These are phyloP conservation scores for Pachyrhizus erosus DNA, from an alignment of 306 rosid species.

Conservation along the genomic window DNA sequence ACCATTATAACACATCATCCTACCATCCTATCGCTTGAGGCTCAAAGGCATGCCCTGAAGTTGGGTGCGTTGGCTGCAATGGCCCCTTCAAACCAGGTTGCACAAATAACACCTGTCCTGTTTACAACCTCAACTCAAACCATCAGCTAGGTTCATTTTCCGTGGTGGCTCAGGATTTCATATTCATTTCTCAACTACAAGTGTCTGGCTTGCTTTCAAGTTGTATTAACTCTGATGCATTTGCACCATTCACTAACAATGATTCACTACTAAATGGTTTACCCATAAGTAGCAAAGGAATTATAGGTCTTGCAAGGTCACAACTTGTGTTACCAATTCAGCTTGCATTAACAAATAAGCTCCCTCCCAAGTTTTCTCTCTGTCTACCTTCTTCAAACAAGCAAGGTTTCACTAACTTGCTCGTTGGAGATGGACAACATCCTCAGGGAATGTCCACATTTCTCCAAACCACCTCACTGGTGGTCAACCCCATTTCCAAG, in stretches of 20 bases:
- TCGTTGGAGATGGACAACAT: background rate
- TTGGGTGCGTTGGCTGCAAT: constrained; percentile 26
- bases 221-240: constrained; percentile 8
- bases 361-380: constrained; percentile 29
- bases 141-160: background rate
- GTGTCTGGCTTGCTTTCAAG: constrained; percentile 25
- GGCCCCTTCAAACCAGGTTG: constrained; percentile 51
- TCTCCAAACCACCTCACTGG: constrained; percentile 31
- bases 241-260: background rate
- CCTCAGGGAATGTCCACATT: background rate
- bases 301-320: constrained; percentile 29
- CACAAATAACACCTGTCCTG: constrained; percentile 41
- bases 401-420: constrained; percentile 30
- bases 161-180: constrained; percentile 33
- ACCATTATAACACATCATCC: constrained; percentile 46
- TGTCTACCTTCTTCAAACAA: constrained; percentile 41
- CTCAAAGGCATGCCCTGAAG: constrained; percentile 37
- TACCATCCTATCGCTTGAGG: constrained; percentile 21
- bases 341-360: constrained; percentile 1
- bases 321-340: constrained; percentile 1
- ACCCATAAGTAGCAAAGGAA: constrained; percentile 37
- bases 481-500: background rate
- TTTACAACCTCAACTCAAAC: background rate
- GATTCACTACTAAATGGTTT: constrained; percentile 26
- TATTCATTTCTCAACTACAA: background rate